phyloP scores from a whole-genome alignment of 2,329 filamentous ascomycete genomes.

The Pyricularia pennisetigena region DNA sequence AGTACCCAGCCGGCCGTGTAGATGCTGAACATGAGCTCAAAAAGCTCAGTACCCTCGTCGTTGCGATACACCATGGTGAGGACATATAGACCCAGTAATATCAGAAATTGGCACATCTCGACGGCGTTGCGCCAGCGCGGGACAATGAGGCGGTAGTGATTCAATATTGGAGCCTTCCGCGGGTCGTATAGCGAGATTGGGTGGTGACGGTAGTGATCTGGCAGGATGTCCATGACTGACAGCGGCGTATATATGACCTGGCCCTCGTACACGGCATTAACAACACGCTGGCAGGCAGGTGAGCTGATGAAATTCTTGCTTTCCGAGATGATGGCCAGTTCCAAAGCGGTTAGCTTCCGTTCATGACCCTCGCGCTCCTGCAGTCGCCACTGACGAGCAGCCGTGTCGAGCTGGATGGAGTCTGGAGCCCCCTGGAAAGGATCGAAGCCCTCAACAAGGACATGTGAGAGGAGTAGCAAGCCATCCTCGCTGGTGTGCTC shows the following conservation, averaged over 20 bases:
- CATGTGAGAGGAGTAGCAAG: conserved; percentile 54
- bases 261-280: conserved; percentile 74
- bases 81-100: conserved; percentile 60
- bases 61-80: conserved; percentile 62
- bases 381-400: conserved; percentile 20
- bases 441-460: conserved; percentile 61
- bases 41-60: conserved; percentile 39
- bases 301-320: conserved; percentile 70
- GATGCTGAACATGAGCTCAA: conserved; percentile 60
- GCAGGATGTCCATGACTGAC: conserved; percentile 72
- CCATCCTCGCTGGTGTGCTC: conserved; percentile 53
- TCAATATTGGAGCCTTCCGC: conserved; percentile 62
- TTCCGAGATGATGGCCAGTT: conserved; percentile 75
- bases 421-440: conserved; percentile 60
- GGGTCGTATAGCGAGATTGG: conserved; percentile 77
- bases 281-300: conserved; percentile 71
- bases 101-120: conserved; percentile 63
- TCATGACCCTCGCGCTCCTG: conserved; percentile 29
- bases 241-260: conserved; percentile 75
- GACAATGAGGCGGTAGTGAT: conserved; percentile 78
- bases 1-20: conserved; percentile 73
- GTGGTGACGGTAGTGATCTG: conserved; percentile 77
- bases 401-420: conserved; percentile 19
- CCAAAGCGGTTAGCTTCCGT: conserved; percentile 59
- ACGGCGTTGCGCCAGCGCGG: conserved; percentile 68